Evolutionary conservation across 2,329 filamentous ascomycete genomes (phyloP).

Genomic region (Thielaviopsis populi): DNA sequence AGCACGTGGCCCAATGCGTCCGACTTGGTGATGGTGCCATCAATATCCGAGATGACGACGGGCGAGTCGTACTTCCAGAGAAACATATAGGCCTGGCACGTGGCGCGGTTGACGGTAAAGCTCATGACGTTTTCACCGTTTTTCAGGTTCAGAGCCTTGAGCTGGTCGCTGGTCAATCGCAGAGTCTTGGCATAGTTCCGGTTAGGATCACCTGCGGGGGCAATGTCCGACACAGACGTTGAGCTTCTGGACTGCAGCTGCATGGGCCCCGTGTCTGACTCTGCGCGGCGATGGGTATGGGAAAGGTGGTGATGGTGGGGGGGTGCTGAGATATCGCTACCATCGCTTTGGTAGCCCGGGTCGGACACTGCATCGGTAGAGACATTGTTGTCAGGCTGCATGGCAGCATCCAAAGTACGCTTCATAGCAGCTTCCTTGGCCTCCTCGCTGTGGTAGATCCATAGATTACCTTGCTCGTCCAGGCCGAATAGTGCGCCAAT

Average conservation of each 20-base stretch:
- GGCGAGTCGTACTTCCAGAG: constrained; percentile 84
- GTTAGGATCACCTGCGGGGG: constrained; percentile 51
- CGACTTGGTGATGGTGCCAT: constrained; percentile 96
- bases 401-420: constrained; percentile 38
- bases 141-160: constrained; percentile 71
- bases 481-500: constrained; percentile 91
- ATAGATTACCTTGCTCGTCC: constrained; percentile 91
- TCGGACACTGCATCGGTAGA: constrained; percentile 76
- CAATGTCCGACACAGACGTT: constrained; percentile 49
- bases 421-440: constrained; percentile 79
- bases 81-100: constrained; percentile 84
- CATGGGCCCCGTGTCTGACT: constrained; percentile 46
- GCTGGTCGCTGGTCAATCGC: constrained; percentile 83
- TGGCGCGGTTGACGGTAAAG: constrained; percentile 91
- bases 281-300: constrained; percentile 44
- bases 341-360: constrained; percentile 89
- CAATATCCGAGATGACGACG: constrained; percentile 95
- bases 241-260: constrained; percentile 28
- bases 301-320: constrained; percentile 7
- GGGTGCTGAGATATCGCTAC: constrained; percentile 38
- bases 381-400: constrained; percentile 34
- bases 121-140: constrained; percentile 84
- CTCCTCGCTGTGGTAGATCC: constrained; percentile 97
- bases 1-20: constrained; percentile 87
- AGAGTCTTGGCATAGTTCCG: constrained; percentile 94